Evolutionary conservation across 192 early-diverging fungal genomes (phyloP).

Genomic region (Coemansia asiatica): DNA sequence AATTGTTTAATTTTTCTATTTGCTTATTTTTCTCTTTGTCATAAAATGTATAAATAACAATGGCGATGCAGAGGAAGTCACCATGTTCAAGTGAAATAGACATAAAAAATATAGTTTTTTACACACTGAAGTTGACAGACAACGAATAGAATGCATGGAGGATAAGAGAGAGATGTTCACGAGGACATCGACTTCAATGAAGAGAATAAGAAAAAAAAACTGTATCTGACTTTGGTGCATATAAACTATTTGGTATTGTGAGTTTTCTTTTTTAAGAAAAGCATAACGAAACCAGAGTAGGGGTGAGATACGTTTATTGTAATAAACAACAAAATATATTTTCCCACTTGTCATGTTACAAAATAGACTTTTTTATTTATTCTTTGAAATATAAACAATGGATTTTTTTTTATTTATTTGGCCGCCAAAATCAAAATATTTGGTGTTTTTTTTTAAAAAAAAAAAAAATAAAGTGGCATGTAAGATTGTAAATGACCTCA

Average conservation of each 20-base stretch:
- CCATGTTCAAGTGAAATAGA: not conserved
- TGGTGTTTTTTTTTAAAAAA: not conserved
- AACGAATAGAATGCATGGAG: not conserved
- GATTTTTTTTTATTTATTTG: not conserved
- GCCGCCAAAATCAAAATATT: not conserved
- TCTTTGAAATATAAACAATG: not conserved
- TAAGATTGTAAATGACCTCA: not conserved
- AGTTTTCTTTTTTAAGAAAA: not conserved
- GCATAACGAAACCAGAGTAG: not conserved
- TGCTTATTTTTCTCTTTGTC: not conserved
- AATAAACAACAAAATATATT: not conserved
- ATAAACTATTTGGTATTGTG: not conserved
- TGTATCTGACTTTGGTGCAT: not conserved
- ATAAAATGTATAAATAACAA: not conserved
- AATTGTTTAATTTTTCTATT: constrained; percentile 2
- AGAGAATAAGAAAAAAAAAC: not conserved
- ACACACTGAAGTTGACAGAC: not conserved
- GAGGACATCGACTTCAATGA: not conserved
- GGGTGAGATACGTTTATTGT: not conserved
- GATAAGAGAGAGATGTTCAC: not conserved
- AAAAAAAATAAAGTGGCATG: not conserved
- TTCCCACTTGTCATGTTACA: not conserved
- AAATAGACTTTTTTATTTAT: not conserved
- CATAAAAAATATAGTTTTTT: not conserved
- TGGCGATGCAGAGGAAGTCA: not conserved